phyloP scores from a whole-genome alignment of 768 basidiomycete species.

The Tulasnella sp. region DNA sequence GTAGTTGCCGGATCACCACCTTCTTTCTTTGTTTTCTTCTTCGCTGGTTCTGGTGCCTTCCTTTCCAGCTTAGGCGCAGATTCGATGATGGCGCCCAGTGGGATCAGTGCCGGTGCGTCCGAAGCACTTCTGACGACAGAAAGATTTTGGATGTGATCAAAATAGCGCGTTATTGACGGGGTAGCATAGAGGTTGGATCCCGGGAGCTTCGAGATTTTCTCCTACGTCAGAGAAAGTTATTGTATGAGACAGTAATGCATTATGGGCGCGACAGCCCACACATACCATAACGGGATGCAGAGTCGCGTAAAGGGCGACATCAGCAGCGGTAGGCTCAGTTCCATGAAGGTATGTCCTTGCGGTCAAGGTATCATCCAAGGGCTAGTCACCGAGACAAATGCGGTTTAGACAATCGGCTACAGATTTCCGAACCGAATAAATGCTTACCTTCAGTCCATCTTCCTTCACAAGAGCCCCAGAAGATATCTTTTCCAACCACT shows the following conservation, averaged over 20 bases:
- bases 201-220: constrained; percentile 52
- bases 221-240: neutral
- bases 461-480: constrained; percentile 39
- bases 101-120: constrained; percentile 32
- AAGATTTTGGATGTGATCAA: constrained; percentile 81
- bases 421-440: too few species aligned
- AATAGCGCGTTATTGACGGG: constrained; percentile 84
- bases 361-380: constrained; percentile 56
- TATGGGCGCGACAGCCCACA: too few species aligned
- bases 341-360: constrained; percentile 78
- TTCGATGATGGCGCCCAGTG: constrained; percentile 34
- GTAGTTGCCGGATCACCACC: constrained; percentile 25
- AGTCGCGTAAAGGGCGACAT: constrained; percentile 83
- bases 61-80: constrained; percentile 66
- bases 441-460: constrained; percentile 41
- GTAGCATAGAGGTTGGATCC: constrained; percentile 65
- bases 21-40: constrained; percentile 56
- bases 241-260: too few species aligned
- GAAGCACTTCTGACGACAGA: constrained; percentile 52
- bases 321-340: constrained; percentile 79
- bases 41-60: constrained; percentile 50
- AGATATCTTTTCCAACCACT: constrained; percentile 60
- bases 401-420: neutral
- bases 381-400: constrained; percentile 41
- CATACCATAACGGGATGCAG: constrained; percentile 74